Evolutionary conservation across 148 eudicot genomes (phyloP).

Genomic region (Pharnaceum exiguum): DNA sequence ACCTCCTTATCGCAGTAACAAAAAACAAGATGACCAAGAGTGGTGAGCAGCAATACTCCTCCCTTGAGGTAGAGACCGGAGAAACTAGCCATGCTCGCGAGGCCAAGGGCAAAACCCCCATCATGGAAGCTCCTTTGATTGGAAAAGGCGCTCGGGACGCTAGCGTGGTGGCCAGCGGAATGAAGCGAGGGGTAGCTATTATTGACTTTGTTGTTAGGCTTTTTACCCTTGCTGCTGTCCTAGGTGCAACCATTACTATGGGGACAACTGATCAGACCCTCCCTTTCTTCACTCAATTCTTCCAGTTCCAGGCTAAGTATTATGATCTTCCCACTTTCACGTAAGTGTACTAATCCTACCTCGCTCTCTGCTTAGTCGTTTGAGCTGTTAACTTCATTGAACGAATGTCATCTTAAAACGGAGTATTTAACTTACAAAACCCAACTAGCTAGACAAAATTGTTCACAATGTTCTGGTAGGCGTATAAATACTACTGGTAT

Average conservation of each 20-base stretch:
- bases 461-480: too few relatives aligned
- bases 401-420: not conserved
- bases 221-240: slow-evolving; percentile 25
- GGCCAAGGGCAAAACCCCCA: slow-evolving; percentile 40
- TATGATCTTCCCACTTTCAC: slow-evolving; percentile 46
- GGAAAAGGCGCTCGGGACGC: slow-evolving; percentile 15
- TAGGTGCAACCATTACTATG: slow-evolving; percentile 36
- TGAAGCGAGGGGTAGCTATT: slow-evolving; percentile 33
- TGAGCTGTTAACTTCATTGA: not conserved
- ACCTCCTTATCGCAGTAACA: not conserved
- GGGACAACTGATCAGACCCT: slow-evolving; percentile 44
- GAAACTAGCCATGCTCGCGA: slow-evolving; percentile 19
- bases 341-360: slow-evolving; percentile 16
- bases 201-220: slow-evolving; percentile 43
- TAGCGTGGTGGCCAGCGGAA: not conserved
- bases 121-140: slow-evolving; percentile 35
- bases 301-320: slow-evolving; percentile 40
- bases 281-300: slow-evolving; percentile 51
- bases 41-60: slow-evolving; percentile 14
- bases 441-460: too few relatives aligned
- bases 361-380: too few relatives aligned
- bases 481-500: too few relatives aligned
- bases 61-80: slow-evolving; percentile 20
- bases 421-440: too few relatives aligned
- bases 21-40: slow-evolving; percentile 14